A percentile compares a stretch with the other conserved stretches of the same genome.
phyloP scores from a whole-genome alignment of 148 eudicot genomes.

The Dianthus caryophyllus region DNA sequence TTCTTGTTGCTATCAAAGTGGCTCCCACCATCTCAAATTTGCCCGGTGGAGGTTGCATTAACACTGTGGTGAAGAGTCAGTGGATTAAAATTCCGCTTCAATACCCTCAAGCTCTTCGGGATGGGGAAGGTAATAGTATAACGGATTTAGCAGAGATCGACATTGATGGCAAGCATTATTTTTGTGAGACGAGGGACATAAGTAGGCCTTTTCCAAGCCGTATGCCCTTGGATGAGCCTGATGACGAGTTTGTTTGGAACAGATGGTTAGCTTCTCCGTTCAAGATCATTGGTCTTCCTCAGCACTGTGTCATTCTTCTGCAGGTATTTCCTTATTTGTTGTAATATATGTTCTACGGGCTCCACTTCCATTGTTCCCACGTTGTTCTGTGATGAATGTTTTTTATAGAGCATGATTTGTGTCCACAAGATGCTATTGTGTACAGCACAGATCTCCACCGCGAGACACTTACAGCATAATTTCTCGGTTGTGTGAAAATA shows the following conservation, averaged over 20 bases:
- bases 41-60: conserved; percentile 87
- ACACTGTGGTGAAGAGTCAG: conserved; percentile 78
- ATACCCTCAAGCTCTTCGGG: conserved; percentile 80
- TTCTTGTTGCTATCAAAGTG: conserved; percentile 87
- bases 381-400: neutral
- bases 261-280: conserved; percentile 80
- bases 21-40: conserved; percentile 63
- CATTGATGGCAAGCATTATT: conserved; percentile 91
- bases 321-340: conserved; percentile 40
- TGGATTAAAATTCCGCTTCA: conserved; percentile 90
- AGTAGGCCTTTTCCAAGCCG: conserved; percentile 93
- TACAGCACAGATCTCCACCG: neutral
- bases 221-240: conserved; percentile 71
- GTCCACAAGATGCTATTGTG: neutral
- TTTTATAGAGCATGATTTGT: neutral
- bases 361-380: neutral
- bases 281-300: conserved; percentile 76
- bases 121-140: conserved; percentile 79
- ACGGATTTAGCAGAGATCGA: conserved; percentile 80
- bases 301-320: conserved; percentile 80
- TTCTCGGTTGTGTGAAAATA: conserved; percentile 3
- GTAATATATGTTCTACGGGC: neutral
- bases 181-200: conserved; percentile 86
- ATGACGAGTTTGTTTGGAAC: conserved; percentile 96
- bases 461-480: neutral